phyloP scores from a whole-genome alignment of 2,329 filamentous ascomycete genomes.

The Talaromyces sp. region DNA sequence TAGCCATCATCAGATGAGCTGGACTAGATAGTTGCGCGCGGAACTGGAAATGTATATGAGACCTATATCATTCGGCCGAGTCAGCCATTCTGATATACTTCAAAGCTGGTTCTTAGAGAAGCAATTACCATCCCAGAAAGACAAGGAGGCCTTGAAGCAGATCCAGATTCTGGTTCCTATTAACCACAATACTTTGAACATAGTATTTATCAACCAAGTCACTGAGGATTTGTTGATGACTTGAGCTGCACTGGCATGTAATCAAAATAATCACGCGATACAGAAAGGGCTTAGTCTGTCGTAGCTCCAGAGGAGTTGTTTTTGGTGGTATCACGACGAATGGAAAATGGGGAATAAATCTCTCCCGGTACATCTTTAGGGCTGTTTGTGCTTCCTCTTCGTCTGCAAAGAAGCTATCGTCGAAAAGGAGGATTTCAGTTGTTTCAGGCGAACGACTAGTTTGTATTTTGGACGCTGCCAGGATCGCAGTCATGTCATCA shows the following conservation, averaged over 20 bases:
- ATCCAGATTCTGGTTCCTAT: neutral
- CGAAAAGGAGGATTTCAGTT: neutral
- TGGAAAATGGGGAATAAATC: neutral
- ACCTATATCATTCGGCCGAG: neutral
- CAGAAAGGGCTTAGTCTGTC: neutral
- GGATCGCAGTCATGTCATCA: neutral
- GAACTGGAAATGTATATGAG: neutral
- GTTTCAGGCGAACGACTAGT: neutral
- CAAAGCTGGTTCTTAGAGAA: neutral
- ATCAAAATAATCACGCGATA: neutral
- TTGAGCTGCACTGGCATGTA: neutral
- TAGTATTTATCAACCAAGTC: neutral
- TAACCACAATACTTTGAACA: neutral
- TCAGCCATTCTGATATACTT: neutral
- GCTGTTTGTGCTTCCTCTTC: neutral
- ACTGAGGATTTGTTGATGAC: neutral
- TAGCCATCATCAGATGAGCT: neutral
- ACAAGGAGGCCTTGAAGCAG: neutral
- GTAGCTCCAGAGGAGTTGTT: neutral
- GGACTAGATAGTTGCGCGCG: neutral
- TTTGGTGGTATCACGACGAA: neutral
- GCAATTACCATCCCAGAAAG: neutral
- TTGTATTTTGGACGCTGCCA: neutral
- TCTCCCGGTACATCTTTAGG: neutral
- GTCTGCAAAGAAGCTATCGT: neutral